A percentile compares a stretch with the other conserved stretches of the same genome.
phyloP scores from a whole-genome alignment of 345 rosid species.

The Eucalyptus urophylla region DNA sequence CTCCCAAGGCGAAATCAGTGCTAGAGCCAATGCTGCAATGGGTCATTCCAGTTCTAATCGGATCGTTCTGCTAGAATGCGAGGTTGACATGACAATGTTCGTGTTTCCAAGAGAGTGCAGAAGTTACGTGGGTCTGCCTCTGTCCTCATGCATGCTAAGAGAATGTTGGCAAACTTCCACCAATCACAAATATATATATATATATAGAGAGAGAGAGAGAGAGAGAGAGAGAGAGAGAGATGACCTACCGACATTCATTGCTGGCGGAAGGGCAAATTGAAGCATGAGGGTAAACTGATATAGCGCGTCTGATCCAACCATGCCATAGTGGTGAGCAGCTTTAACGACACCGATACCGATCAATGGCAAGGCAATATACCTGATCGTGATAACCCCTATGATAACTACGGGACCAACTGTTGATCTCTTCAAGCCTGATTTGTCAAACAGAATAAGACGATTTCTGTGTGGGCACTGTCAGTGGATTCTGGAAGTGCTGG shows the following conservation, averaged over 20 bases:
- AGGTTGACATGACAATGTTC: background rate
- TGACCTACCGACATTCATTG: conserved; percentile 9
- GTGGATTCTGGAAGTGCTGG: background rate
- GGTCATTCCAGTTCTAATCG: background rate
- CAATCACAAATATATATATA: background rate
- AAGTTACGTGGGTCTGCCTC: background rate
- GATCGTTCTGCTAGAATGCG: background rate
- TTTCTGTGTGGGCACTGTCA: background rate
- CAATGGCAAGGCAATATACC: conserved; percentile 4
- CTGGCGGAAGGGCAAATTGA: conserved; percentile 17
- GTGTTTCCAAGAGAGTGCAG: background rate
- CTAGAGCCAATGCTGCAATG: background rate
- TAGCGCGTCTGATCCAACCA: background rate
- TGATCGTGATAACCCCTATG: conserved; percentile 1
- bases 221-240: background rate
- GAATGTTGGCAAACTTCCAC: background rate
- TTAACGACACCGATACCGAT: conserved; percentile 4
- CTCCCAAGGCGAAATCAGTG: background rate
- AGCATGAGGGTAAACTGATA: conserved; percentile 7
- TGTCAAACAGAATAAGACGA: background rate
- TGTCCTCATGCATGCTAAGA: background rate
- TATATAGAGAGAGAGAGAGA: background rate
- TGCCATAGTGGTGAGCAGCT: background rate
- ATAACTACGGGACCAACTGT: background rate
- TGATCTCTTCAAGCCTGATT: conserved; percentile 5